Evolutionary conservation across 2,329 filamentous ascomycete species (phyloP).

Genomic region (Calonectria pseudoreteaudii): DNA sequence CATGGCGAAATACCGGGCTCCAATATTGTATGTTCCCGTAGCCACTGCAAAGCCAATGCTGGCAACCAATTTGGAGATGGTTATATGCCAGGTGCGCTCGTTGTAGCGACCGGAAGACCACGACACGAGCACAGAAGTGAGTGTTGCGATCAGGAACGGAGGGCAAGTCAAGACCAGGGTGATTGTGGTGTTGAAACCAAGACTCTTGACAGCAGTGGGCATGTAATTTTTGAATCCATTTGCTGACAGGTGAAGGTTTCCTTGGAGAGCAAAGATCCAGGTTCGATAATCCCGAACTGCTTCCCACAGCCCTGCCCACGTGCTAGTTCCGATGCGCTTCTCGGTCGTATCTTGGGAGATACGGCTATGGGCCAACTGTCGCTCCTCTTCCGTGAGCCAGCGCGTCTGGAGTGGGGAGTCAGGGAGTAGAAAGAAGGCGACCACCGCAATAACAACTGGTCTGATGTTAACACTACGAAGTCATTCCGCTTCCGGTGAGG

Average conservation of each 20-base stretch:
- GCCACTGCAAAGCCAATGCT: constrained; percentile 40
- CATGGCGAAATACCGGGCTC: constrained; percentile 42
- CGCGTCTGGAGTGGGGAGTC: constrained; percentile 53
- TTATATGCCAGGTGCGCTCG: constrained; percentile 59
- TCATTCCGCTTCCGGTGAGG: constrained; percentile 28
- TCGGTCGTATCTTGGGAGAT: constrained; percentile 46
- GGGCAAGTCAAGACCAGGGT: constrained; percentile 64
- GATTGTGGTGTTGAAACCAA: constrained; percentile 59
- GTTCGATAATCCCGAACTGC: constrained; percentile 41
- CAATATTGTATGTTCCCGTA: constrained; percentile 39
- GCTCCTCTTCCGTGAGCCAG: constrained; percentile 52
- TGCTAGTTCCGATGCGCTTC: constrained; percentile 49
- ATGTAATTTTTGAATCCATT: constrained; percentile 49
- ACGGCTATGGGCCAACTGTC: constrained; percentile 56
- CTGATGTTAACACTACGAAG: constrained; percentile 14
- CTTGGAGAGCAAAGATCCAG: constrained; percentile 41
- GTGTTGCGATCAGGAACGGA: constrained; percentile 58
- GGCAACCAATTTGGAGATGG: constrained; percentile 53
- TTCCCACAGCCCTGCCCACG: constrained; percentile 44
- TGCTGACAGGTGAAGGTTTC: constrained; percentile 28
- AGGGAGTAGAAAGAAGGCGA: constrained; percentile 49
- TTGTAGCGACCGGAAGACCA: constrained; percentile 37
- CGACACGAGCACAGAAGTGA: constrained; percentile 34
- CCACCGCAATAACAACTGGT: constrained; percentile 37
- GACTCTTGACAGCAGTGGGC: constrained; percentile 55